Base-by-base conservation (phyloP, 2,329 filamentous ascomycete species). In the Colletotrichum neosansevieriae region DNA sequence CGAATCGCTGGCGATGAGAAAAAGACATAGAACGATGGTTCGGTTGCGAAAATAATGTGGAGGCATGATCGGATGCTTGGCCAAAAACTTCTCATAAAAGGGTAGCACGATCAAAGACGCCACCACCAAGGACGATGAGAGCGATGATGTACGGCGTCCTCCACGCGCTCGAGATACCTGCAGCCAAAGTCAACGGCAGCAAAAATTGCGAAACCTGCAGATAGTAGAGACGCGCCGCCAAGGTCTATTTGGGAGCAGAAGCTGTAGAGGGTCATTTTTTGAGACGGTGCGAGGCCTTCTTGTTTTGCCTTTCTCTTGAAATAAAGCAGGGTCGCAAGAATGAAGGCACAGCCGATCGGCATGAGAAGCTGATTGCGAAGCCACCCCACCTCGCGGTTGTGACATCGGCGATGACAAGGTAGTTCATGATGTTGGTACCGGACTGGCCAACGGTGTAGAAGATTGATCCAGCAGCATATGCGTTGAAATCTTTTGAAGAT, bases 131-230 rank as follows among this genome's bases (percentile, higher is more conserved):
- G 1, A 85, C 80, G 42, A 79, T 77, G 81, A 85, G 83, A 17
- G 77, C 73, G 50, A 85, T 78, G 68, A 86, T 84, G 64, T 79
- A 78, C 50, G 73, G 74, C 9, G 80, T 81, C 47, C 75, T 74
- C 83, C 82, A 85, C 7, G 67, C 80, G 72, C 49, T 79, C 76
- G 21, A 80, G 78, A 57, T 77, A 77, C 29, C 49, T 13, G 79
- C 76, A 13, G 81, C 82, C 17, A 90, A 76, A 7, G 82, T 88
- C 72, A 90, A 83, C 1, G 88, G 88, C 2, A 90, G 79, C 21
- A 90, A 76, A 71, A 90, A 88, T 75, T 7, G 81, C 79, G 47
- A 87, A 80, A 7, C 84, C 86, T 5, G 76, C 77, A 32, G 82
- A 79, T 71, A 88, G 63, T 2, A 89, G 75, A 2, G 42, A 13